Evolutionary conservation across 345 rosid species (phyloP).

Genomic region (Dipteronia dyeriana): DNA sequence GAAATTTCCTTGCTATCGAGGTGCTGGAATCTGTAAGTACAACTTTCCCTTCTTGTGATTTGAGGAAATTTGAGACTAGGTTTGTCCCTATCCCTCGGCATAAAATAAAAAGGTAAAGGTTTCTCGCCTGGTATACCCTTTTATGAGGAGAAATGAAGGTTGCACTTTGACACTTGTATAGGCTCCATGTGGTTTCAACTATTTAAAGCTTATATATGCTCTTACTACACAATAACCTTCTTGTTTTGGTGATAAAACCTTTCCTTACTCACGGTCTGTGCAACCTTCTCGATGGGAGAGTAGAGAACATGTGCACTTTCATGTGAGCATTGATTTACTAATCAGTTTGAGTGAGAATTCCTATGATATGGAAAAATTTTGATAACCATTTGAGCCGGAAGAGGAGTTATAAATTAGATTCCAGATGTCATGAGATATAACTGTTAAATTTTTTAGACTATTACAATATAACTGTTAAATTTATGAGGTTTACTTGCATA

Average conservation of each 20-base stretch:
- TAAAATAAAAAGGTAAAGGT: too few relatives aligned
- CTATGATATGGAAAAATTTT: not conserved
- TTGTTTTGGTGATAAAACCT: not conserved
- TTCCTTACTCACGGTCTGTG: not conserved
- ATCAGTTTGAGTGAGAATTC: not conserved
- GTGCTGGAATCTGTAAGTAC: conserved; percentile 57
- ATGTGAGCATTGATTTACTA: not conserved
- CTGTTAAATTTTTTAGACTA: not conserved
- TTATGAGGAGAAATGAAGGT: not conserved
- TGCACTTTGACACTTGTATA: not conserved
- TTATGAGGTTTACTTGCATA: not conserved
- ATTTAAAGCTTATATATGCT: not conserved
- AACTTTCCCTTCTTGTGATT: not conserved
- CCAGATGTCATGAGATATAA: not conserved
- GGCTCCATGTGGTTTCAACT: not conserved
- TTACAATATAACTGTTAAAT: not conserved
- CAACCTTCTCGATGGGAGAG: not conserved
- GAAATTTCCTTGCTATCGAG: conserved; percentile 62
- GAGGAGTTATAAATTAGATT: not conserved
- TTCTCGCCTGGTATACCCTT: not conserved
- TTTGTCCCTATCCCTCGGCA: too few relatives aligned
- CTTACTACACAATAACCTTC: conserved; percentile 36
- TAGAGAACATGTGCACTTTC: not conserved
- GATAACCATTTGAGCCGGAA: not conserved
- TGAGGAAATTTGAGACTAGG: not conserved